These are phyloP conservation scores for Zygoascus bituminiphila DNA, from an alignment of 805 yeast species.

Conservation along the genomic window DNA sequence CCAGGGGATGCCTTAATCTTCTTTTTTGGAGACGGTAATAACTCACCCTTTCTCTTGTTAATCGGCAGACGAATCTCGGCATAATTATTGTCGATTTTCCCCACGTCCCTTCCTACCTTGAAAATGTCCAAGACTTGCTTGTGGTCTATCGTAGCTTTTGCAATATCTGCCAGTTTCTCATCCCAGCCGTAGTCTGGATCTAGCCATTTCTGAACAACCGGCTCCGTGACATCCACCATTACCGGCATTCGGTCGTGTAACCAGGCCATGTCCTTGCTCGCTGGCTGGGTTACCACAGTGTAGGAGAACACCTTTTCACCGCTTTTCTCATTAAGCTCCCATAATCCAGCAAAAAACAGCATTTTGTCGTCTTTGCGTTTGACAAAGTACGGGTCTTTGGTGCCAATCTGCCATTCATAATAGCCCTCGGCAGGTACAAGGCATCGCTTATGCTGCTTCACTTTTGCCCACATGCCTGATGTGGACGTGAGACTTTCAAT, in stretches of 20 bases:
- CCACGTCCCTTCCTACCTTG: constrained; percentile 54
- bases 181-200: constrained; percentile 28
- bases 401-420: constrained; percentile 62
- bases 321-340: constrained; percentile 22
- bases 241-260: constrained; percentile 76
- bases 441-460: constrained; percentile 48
- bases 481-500: constrained; percentile 46
- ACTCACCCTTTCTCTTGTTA: constrained; percentile 3
- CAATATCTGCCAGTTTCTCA: constrained; percentile 31
- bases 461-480: constrained; percentile 50
- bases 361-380: constrained; percentile 44
- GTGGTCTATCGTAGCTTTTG: constrained; percentile 48
- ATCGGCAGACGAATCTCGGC: constrained; percentile 32
- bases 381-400: constrained; percentile 60
- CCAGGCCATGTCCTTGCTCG: constrained; percentile 54
- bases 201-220: constrained; percentile 61
- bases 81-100: constrained; percentile 46
- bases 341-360: constrained; percentile 61
- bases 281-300: constrained; percentile 68
- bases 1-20: background rate
- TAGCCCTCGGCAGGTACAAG: constrained; percentile 76
- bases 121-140: constrained; percentile 44
- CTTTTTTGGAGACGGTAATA: background rate
- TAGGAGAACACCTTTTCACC: constrained; percentile 37
- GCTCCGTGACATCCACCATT: constrained; percentile 41